phyloP scores from a whole-genome alignment of 805 yeast species.

The Candida andamanensis region DNA sequence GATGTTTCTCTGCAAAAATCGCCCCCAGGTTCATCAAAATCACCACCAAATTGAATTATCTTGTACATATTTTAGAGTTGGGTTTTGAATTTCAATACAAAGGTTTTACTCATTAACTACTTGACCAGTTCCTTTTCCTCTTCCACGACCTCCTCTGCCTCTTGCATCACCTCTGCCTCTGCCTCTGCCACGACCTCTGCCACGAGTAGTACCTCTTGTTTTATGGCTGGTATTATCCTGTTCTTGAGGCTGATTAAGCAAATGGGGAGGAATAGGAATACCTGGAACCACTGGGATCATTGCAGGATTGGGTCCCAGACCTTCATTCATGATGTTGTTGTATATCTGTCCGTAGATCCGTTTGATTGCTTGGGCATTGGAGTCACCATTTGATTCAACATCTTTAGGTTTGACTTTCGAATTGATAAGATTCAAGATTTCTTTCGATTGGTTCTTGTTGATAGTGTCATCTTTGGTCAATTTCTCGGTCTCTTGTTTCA shows the following conservation, averaged over 20 bases:
- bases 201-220: constrained; percentile 14
- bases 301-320: constrained; percentile 11
- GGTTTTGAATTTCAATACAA: too few relatives aligned
- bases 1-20: too few relatives aligned
- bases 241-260: constrained; percentile 15
- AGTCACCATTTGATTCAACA: constrained; percentile 13
- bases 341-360: constrained; percentile 41
- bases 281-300: constrained; percentile 28
- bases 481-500: constrained; percentile 16
- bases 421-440: constrained; percentile 42
- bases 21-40: too few relatives aligned
- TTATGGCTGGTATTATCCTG: neutral
- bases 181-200: constrained; percentile 13
- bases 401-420: constrained; percentile 17
- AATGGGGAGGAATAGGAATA: constrained; percentile 34
- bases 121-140: constrained; percentile 4
- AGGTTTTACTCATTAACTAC: too few relatives aligned
- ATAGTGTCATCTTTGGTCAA: constrained; percentile 16
- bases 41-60: too few relatives aligned
- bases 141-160: constrained; percentile 9
- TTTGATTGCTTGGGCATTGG: constrained; percentile 30
- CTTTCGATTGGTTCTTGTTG: constrained; percentile 21
- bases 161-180: constrained; percentile 13
- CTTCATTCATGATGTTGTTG: constrained; percentile 39
- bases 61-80: too few relatives aligned